Percentiles rank a stretch among this genome's conserved stretches.
Evolutionary conservation across 164 flowering plant species (phyloP).

Genomic region (Vitis riparia): DNA sequence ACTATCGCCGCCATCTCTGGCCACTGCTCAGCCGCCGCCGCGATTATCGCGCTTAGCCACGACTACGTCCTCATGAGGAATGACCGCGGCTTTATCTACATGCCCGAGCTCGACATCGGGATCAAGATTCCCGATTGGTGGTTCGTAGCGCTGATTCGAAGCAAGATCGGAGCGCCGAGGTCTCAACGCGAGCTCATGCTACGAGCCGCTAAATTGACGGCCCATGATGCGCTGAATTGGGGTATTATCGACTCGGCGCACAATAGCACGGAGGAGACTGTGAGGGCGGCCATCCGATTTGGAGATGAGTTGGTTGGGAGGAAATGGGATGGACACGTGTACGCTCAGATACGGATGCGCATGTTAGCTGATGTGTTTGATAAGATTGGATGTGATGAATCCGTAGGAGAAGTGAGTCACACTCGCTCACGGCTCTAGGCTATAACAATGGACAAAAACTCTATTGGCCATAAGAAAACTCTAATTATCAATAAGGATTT

Average conservation of each 20-base stretch:
- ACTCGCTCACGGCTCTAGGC: conserved; percentile 8
- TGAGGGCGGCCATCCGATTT: conserved; percentile 48
- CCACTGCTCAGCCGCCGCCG: conserved; percentile 86
- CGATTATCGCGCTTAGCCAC: conserved; percentile 62
- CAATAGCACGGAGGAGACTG: conserved; percentile 50
- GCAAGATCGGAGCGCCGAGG: conserved; percentile 40
- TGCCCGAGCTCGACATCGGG: conserved; percentile 83
- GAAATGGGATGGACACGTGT: conserved; percentile 67
- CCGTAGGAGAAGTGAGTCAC: conserved; percentile 2
- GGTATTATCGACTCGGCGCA: conserved; percentile 57
- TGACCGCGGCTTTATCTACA: conserved; percentile 72
- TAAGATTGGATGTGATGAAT: conserved; percentile 25
- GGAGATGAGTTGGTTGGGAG: conserved; percentile 51
- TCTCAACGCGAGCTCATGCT: conserved; percentile 44
- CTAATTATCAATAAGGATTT: too few relatives aligned
- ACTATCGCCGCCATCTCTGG: conserved; percentile 86
- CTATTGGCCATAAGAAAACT: too few relatives aligned
- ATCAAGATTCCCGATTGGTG: conserved; percentile 33
- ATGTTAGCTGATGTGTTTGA: conserved; percentile 34
- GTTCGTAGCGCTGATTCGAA: conserved; percentile 35
- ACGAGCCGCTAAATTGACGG: conserved; percentile 54
- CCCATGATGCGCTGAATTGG: conserved; percentile 41
- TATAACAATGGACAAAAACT: too few relatives aligned
- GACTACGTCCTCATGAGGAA: conserved; percentile 78
- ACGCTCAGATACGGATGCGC: conserved; percentile 45